Conservation (phyloP, 495 filamentous ascomycete genomes). For the Aspergillus sclerotioniger region DNA sequence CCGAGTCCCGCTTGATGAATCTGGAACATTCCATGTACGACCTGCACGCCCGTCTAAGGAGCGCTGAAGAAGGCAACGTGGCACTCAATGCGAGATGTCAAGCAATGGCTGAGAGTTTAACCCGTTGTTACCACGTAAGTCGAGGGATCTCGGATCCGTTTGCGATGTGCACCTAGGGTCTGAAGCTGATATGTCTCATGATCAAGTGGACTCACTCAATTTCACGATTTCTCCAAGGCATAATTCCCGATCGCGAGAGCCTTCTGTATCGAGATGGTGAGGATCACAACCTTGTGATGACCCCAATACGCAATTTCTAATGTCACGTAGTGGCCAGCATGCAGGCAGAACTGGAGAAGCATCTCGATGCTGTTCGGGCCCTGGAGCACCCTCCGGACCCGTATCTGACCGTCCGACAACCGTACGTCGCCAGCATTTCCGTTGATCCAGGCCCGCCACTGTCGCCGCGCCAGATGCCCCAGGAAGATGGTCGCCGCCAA, state of each 20-base stretch:
- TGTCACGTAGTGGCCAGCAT: constrained; percentile 64
- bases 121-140: constrained; percentile 70
- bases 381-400: constrained; percentile 78
- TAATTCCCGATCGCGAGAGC: constrained; percentile 66
- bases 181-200: neutral
- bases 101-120: constrained; percentile 75
- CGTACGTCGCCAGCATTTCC: constrained; percentile 70
- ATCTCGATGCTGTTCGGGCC: constrained; percentile 66
- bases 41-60: constrained; percentile 67
- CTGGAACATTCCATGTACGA: constrained; percentile 85
- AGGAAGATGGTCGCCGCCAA: constrained; percentile 77
- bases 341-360: constrained; percentile 82
- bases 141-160: neutral
- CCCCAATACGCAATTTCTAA: constrained; percentile 13
- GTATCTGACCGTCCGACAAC: constrained; percentile 69
- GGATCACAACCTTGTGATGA: constrained; percentile 8
- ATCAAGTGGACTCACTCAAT: constrained; percentile 71
- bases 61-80: constrained; percentile 80
- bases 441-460: constrained; percentile 72
- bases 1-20: constrained; percentile 69
- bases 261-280: constrained; percentile 57
- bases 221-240: constrained; percentile 64
- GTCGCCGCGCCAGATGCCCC: constrained; percentile 86
- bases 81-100: constrained; percentile 79
- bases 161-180: neutral